Conservation (phyloP, 257 asterid species). For the Nicotiana tomentosiformis region DNA sequence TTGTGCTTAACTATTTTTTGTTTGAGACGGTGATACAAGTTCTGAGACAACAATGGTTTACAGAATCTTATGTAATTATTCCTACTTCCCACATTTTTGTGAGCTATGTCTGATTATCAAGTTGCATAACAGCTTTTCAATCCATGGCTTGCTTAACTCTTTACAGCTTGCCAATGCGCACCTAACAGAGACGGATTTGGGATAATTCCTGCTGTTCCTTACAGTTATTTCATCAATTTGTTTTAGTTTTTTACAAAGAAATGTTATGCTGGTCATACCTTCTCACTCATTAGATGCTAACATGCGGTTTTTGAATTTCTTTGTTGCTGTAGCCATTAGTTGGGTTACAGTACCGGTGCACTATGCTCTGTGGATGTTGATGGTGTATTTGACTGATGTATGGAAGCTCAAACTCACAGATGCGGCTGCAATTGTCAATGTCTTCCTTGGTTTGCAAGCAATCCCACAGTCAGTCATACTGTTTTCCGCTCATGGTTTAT, state of each 20-base stretch:
- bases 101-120: not conserved
- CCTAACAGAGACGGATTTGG: not conserved
- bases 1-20: not conserved
- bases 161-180: not conserved
- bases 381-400: conserved; percentile 49
- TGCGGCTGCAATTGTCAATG: conserved; percentile 49
- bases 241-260: not conserved
- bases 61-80: not conserved
- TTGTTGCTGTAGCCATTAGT: conserved; percentile 26
- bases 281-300: not conserved
- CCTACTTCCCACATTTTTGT: not conserved
- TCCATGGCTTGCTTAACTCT: not conserved
- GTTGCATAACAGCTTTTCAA: too few relatives aligned
- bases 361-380: conserved; percentile 52
- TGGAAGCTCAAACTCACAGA: conserved; percentile 52
- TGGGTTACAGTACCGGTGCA: conserved; percentile 20
- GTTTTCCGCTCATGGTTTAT: conserved; percentile 23
- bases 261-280: not conserved
- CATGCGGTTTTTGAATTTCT: not conserved
- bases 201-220: not conserved
- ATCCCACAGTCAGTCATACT: conserved; percentile 33
- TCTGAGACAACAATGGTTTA: not conserved
- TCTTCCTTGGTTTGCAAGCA: conserved; percentile 38
- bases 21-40: not conserved
- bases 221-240: too few relatives aligned